A percentile compares a stretch with the other conserved stretches of the same genome.
Evolutionary conservation across 495 filamentous ascomycete species (phyloP).

Genomic region (Penicillium salamii): DNA sequence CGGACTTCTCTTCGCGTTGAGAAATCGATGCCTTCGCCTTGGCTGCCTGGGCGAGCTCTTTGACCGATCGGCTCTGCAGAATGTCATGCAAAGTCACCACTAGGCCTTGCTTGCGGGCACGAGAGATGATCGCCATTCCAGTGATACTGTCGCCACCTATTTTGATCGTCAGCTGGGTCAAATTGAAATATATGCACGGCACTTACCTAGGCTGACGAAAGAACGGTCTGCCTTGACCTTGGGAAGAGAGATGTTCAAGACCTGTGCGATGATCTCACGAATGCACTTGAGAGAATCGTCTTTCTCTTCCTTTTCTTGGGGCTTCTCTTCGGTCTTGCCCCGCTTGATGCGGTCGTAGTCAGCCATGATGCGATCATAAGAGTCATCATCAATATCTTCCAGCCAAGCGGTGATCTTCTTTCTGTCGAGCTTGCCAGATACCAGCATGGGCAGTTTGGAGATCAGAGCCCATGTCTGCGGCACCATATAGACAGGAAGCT

Average conservation of each 20-base stretch:
- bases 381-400: constrained; percentile 35
- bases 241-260: constrained; percentile 42
- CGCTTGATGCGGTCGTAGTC: constrained; percentile 34
- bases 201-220: constrained; percentile 44
- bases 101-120: constrained; percentile 38
- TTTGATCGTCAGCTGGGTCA: constrained; percentile 21
- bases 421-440: constrained; percentile 49
- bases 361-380: constrained; percentile 39
- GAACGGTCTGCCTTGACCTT: constrained; percentile 41
- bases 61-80: constrained; percentile 34
- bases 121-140: constrained; percentile 41
- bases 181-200: constrained; percentile 5
- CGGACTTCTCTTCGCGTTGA: constrained; percentile 30
- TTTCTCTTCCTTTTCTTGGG: constrained; percentile 21
- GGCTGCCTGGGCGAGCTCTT: constrained; percentile 32
- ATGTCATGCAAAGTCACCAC: constrained; percentile 34
- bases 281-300: constrained; percentile 25
- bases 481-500: constrained; percentile 49
- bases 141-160: constrained; percentile 47
- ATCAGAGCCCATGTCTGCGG: constrained; percentile 45
- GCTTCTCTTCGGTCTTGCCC: constrained; percentile 22
- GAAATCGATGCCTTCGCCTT: constrained; percentile 15
- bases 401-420: constrained; percentile 46
- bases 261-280: constrained; percentile 43
- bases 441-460: constrained; percentile 43